A percentile compares a stretch with the other conserved stretches of the same genome.
Conservation (phyloP, 192 early-diverging fungal genomes). For the Coemansia sp. region DNA sequence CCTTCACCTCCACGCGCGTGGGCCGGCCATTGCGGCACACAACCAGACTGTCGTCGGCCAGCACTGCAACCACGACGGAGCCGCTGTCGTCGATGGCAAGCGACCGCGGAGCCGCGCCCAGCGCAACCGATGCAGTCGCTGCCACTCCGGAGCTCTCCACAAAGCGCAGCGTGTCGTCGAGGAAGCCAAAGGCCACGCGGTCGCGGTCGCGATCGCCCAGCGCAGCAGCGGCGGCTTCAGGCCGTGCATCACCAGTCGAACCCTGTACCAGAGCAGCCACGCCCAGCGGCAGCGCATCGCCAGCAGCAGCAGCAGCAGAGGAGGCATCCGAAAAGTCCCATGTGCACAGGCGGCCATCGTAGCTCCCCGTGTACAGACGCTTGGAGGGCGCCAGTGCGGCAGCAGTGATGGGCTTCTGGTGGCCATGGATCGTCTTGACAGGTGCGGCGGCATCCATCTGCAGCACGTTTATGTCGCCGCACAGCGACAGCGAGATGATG, state of each 20-base stretch:
- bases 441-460: constrained; percentile 41
- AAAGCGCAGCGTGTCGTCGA: constrained; percentile 44
- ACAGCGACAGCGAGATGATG: constrained; percentile 78
- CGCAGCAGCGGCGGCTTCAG: constrained; percentile 19
- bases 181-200: constrained; percentile 23
- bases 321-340: constrained; percentile 61
- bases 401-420: constrained; percentile 79
- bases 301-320: background rate
- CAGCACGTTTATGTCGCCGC: constrained; percentile 86
- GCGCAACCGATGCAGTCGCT: background rate
- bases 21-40: constrained; percentile 8
- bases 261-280: constrained; percentile 16
- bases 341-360: constrained; percentile 85
- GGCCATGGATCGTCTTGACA: constrained; percentile 60
- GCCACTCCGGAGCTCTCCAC: constrained; percentile 8
- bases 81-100: constrained; percentile 19
- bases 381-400: constrained; percentile 61
- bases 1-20: constrained; percentile 1
- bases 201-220: background rate
- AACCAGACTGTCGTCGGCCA: constrained; percentile 32
- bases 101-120: constrained; percentile 31
- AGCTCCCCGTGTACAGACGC: constrained; percentile 82
- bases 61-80: constrained; percentile 20
- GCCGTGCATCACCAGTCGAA: constrained; percentile 13
- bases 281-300: background rate